Percentiles rank a stretch among this genome's conserved stretches.
These are phyloP conservation scores for Gnaphalium uliginosum DNA, from an alignment of 129 eudicot genomes.

Conservation along the genomic window DNA sequence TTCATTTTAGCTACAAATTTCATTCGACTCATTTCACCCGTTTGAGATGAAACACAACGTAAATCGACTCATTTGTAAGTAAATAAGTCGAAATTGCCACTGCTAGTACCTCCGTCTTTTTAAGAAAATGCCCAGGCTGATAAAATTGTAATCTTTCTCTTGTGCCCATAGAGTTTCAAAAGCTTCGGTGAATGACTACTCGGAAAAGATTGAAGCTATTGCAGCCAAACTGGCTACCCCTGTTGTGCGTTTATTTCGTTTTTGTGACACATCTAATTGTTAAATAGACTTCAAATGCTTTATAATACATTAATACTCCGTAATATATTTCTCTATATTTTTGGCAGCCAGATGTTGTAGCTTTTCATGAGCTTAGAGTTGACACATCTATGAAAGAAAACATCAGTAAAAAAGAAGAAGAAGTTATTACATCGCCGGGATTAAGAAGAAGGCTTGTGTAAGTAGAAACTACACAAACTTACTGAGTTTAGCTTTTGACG, in stretches of 20 bases:
- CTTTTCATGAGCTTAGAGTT: constrained; percentile 42
- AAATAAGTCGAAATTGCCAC: not conserved
- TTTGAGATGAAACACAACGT: not conserved
- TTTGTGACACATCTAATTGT: not conserved
- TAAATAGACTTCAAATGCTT: not conserved
- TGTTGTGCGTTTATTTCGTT: constrained; percentile 43
- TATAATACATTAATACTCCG: not conserved
- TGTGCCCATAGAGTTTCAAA: constrained; percentile 60
- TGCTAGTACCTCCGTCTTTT: constrained; percentile 5
- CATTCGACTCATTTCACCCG: not conserved
- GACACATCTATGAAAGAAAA: constrained; percentile 38
- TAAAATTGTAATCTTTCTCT: constrained; percentile 16
- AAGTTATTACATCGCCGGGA: constrained; percentile 47
- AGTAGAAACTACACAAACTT: constrained; percentile 26
- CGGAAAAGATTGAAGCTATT: constrained; percentile 82
- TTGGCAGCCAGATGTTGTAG: constrained; percentile 36
- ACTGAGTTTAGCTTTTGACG: constrained; percentile 2
- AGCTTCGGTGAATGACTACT: constrained; percentile 65
- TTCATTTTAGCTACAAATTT: not conserved
- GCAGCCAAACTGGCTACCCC: constrained; percentile 65
- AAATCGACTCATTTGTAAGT: not conserved
- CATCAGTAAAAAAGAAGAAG: constrained; percentile 47
- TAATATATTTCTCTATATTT: constrained; percentile 15
- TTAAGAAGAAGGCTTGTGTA: constrained; percentile 81
- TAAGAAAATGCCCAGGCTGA: not conserved